Evolutionary conservation across 257 asterid species (phyloP), one percentile per base, ranked within the genome.

Genomic region (Eustoma russellianum): DNA sequence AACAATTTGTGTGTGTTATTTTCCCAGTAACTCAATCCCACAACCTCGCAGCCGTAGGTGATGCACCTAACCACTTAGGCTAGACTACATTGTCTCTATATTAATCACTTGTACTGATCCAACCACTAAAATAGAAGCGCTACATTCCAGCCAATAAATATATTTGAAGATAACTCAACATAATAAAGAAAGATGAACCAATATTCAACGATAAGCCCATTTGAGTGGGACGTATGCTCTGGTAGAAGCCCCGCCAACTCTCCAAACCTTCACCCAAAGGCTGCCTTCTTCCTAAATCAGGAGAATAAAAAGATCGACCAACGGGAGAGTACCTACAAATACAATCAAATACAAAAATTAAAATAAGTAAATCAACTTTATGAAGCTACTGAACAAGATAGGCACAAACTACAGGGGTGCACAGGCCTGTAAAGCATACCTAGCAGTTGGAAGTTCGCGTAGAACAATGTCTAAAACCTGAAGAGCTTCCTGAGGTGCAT

Each of bases 231-330:
- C 98, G 94, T 51, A 91, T 91, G 61, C 98, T 91, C 65, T 91
- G 98, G 61, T 91, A 91, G 66, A 91, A 91, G 5, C 98, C 98
- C 28, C 98, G 89, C 98, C 98, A 91, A 64, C 96, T 84, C 67
- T 91, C 96, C 45, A 87, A 78, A n/a, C 96, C 98, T 66, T 91
- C 98, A 51, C 95, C 98, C 56, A 91, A 75, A 33, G 98, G 83
- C 55, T 87, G 95, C 61, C 83, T 80, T 48, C 77, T 71, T 17
- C 96, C 98, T 49, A 91, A 66, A 65, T 78, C 61, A n/a, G 92
- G 92, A 41, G 96, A 81, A 70, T 83, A 91, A 70, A 91, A 91
- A 52, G 96, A 91, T 5, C 96, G 94, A 1, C 85, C 95, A 33
- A 84, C 89, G 0, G 96, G 95, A 50, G 60, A 78, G 53, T 78